Evolutionary conservation across 176 grass and related monocot species (phyloP), one percentile per base, ranked within the genome.

Genomic region (Secale cereale): DNA sequence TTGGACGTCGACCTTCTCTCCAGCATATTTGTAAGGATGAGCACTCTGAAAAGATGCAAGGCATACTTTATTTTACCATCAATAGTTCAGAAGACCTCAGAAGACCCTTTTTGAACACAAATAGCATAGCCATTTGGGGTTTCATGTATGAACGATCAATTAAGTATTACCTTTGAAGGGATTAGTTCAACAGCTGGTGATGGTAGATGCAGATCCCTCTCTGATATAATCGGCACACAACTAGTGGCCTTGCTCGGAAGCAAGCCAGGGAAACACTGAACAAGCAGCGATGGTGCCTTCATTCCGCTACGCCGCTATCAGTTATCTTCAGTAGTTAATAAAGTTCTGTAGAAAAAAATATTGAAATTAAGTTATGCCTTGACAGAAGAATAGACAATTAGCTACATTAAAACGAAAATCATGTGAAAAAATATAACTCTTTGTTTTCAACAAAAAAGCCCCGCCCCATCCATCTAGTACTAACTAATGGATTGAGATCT

Each of bases 111-210:
- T 43, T 43, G 40, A 40, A 71, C 33, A 7, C 10, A 64, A 63
- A 74, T 69, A 54, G 14, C 3, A 65, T 31, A 17, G 32, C 65
- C 59, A 35, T 70, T 59, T 10, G 8, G 19, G 54, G 4, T 50
- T 48, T 16, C 22, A 81, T 41, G 84, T 65, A 81, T 20, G 70
- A 90, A 84, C 0, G 36, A 79, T 16, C 13, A 54, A 48, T 31
- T 12, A 16, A 32, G 28, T 29, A 27, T 85, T 88, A 98, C 97
- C 97, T 94, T 92, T 63, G 97, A 90, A 69, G 91, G 91, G 29
- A 98, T 80, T 76, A 98, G 92, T 83, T 98, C 97, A 80, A 98
- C 93, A 69, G 93, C 93, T 43, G 91, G 97, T n/a, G 97, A 98
- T 70, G 93, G 86, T 75, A 95, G 81, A 62, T 85, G 91, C 22